Conservation (phyloP, 805 yeast species). For the Kregervanrija fluxuum region DNA sequence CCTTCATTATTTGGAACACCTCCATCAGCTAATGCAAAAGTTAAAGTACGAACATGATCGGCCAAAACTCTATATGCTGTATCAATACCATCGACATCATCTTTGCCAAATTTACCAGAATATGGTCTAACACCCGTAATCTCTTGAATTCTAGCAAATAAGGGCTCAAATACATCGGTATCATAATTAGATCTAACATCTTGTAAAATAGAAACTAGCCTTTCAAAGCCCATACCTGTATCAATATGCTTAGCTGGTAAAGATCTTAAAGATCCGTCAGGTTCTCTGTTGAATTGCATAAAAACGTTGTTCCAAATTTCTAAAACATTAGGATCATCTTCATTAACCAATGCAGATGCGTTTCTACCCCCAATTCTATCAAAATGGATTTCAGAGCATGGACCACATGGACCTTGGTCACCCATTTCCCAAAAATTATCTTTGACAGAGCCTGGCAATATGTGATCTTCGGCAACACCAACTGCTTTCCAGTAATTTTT, state of each 20-base stretch:
- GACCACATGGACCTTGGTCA: constrained; percentile 99
- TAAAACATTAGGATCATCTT: constrained; percentile 96
- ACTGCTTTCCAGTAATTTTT: constrained; percentile 76
- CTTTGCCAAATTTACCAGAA: constrained; percentile 87
- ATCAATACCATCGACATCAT: constrained; percentile 90
- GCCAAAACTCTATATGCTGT: constrained; percentile 98
- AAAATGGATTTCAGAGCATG: constrained; percentile 95
- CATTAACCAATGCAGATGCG: constrained; percentile 82
- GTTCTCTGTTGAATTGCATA: constrained; percentile 93
- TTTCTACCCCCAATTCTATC: constrained; percentile 98
- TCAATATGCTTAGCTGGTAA: constrained; percentile 95
- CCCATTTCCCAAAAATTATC: constrained; percentile 99
- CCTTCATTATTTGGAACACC: constrained; percentile 99
- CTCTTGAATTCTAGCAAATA: constrained; percentile 80
- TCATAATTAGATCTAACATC: constrained; percentile 90
- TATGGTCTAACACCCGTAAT: constrained; percentile 90
- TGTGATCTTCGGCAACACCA: constrained; percentile 89
- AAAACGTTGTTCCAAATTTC: constrained; percentile 98
- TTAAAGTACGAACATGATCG: constrained; percentile 95
- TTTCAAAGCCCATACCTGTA: constrained; percentile 98
- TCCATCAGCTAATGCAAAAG: constrained; percentile 95
- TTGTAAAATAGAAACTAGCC: constrained; percentile 91
- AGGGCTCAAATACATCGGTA: constrained; percentile 91
- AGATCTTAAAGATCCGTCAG: constrained; percentile 69
- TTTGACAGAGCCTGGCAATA: constrained; percentile 80